Evolutionary conservation across 495 filamentous ascomycete species (phyloP).

Genomic region (Aspergillus baeticus): DNA sequence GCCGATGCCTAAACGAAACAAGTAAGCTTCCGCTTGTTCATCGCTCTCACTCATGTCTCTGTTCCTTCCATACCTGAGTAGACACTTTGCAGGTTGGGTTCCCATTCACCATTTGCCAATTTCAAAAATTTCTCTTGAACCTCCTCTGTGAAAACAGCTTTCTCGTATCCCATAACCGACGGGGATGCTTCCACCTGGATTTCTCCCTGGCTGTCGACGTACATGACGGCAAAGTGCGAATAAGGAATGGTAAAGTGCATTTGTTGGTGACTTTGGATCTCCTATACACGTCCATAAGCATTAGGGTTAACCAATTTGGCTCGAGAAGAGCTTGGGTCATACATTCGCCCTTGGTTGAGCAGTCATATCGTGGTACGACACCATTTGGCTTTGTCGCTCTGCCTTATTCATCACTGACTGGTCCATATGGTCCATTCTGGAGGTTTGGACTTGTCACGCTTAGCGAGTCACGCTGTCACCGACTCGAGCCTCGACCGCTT

Average conservation of each 20-base stretch:
- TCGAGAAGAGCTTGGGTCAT: background rate
- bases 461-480: background rate
- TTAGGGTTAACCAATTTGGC: background rate
- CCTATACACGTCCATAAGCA: slow-evolving; percentile 17
- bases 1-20: slow-evolving; percentile 7
- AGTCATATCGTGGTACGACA: slow-evolving; percentile 23
- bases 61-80: slow-evolving; percentile 22
- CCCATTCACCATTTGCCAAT: slow-evolving; percentile 22
- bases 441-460: slow-evolving; percentile 19
- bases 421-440: slow-evolving; percentile 17
- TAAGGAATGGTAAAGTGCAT: slow-evolving; percentile 26
- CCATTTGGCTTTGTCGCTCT: slow-evolving; percentile 15
- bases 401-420: slow-evolving; percentile 11
- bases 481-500: background rate
- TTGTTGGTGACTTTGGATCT: slow-evolving; percentile 19
- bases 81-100: slow-evolving; percentile 17
- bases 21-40: background rate
- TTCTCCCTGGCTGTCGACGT: slow-evolving; percentile 39
- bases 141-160: slow-evolving; percentile 40
- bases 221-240: slow-evolving; percentile 42
- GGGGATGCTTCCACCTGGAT: slow-evolving; percentile 32
- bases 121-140: slow-evolving; percentile 39
- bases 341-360: slow-evolving; percentile 20
- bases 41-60: background rate
- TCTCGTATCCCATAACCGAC: slow-evolving; percentile 36